Evolutionary conservation across 2,329 filamentous ascomycete species (phyloP).

Genomic region (Exserohilum turcica): DNA sequence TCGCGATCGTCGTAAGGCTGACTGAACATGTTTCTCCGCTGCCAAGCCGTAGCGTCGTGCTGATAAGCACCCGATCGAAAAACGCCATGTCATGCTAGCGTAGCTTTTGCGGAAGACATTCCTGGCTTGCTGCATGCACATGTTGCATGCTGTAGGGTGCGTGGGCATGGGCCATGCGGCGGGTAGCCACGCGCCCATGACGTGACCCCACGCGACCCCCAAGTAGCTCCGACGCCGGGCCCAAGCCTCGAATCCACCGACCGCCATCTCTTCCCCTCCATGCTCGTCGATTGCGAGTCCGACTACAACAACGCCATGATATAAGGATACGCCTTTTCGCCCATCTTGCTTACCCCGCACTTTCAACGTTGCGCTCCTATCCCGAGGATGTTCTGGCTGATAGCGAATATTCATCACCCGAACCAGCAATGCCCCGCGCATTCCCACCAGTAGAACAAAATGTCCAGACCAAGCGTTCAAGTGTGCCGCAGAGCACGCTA

Average conservation of each 20-base stretch:
- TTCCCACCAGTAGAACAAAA: conserved; percentile 53
- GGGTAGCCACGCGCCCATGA: conserved; percentile 2
- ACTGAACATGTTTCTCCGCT: background rate
- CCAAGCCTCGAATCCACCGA: conserved; percentile 19
- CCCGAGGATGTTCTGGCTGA: conserved; percentile 30
- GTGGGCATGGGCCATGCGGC: background rate
- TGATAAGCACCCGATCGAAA: background rate
- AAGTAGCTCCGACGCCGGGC: conserved; percentile 10
- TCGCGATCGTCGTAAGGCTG: background rate
- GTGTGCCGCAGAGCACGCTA: conserved; percentile 35
- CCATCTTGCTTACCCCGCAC: background rate
- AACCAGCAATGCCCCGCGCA: conserved; percentile 54
- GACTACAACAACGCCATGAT: conserved; percentile 9
- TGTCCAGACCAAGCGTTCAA: conserved; percentile 46
- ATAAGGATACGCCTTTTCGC: background rate
- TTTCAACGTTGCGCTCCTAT: background rate
- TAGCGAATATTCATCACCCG: conserved; percentile 8
- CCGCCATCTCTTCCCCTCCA: conserved; percentile 13
- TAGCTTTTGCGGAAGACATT: background rate
- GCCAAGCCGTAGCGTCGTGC: background rate
- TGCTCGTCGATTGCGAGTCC: background rate
- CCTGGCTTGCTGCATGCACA: background rate
- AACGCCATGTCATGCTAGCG: background rate
- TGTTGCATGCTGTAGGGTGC: background rate
- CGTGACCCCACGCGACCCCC: background rate